Percentiles rank a stretch among this genome's conserved stretches.
These are phyloP conservation scores for Alternaria sp. DNA, from an alignment of 2,329 filamentous ascomycete genomes.

Conservation along the genomic window DNA sequence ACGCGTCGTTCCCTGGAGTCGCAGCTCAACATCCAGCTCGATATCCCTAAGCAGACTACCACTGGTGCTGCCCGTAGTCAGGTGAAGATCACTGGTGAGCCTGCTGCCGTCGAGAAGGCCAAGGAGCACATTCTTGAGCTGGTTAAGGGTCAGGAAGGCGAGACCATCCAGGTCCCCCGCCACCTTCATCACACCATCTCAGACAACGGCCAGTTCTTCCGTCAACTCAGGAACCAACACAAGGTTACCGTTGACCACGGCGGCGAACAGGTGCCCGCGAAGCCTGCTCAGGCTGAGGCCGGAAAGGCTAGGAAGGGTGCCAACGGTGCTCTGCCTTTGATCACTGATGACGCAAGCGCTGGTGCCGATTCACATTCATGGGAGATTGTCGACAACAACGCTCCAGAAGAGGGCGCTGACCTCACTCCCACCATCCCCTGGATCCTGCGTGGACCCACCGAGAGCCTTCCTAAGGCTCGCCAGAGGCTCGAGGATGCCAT, in stretches of 20 bases:
- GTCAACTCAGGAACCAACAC: slow-evolving; percentile 82
- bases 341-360: slow-evolving; percentile 77
- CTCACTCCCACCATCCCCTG: slow-evolving; percentile 75
- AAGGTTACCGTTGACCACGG: slow-evolving; percentile 92
- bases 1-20: slow-evolving; percentile 84
- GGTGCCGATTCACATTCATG: slow-evolving; percentile 76
- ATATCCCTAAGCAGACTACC: slow-evolving; percentile 80
- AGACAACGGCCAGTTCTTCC: slow-evolving; percentile 94
- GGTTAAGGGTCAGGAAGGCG: slow-evolving; percentile 85
- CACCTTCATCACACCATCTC: slow-evolving; percentile 83
- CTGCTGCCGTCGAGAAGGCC: slow-evolving; percentile 80
- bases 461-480: slow-evolving; percentile 84
- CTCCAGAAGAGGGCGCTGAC: slow-evolving; percentile 60
- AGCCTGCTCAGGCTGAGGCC: slow-evolving; percentile 63
- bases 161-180: slow-evolving; percentile 84
- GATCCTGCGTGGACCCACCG: slow-evolving; percentile 81
- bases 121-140: slow-evolving; percentile 83
- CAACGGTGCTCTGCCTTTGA: slow-evolving; percentile 80
- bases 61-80: slow-evolving; percentile 78
- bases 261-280: slow-evolving; percentile 77
- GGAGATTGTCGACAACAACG: slow-evolving; percentile 76
- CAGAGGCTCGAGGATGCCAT: slow-evolving; percentile 76
- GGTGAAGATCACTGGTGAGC: slow-evolving; percentile 83
- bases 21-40: slow-evolving; percentile 84
- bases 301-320: slow-evolving; percentile 59